These are phyloP conservation scores for Blepharisma japonicum DNA, from an alignment of 73 alveolate species.

Conservation along the genomic window DNA sequence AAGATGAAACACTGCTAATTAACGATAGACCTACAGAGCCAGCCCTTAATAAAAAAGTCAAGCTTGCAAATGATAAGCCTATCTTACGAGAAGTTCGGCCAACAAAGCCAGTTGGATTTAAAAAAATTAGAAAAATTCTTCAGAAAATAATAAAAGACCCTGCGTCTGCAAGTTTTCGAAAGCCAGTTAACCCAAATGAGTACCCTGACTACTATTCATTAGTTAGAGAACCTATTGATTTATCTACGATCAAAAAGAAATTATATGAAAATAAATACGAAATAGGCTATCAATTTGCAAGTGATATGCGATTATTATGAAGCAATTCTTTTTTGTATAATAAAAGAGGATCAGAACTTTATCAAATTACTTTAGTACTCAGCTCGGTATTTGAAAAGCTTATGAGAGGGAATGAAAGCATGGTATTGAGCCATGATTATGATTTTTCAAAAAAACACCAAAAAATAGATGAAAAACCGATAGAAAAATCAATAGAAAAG, in stretches of 20 bases:
- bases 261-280: constrained; percentile 20
- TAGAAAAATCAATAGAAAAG: constrained; percentile 14
- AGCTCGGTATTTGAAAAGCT: constrained; percentile 16
- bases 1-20: too few species aligned
- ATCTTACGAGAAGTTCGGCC: too few species aligned
- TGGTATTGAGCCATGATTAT: background rate
- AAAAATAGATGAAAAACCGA: background rate
- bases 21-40: too few species aligned
- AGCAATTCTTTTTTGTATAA: constrained; percentile 34
- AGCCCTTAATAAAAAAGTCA: too few species aligned
- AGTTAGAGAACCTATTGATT: constrained; percentile 76
- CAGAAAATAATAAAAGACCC: constrained; percentile 25
- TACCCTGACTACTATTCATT: constrained; percentile 79
- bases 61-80: too few species aligned
- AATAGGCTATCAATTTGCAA: constrained; percentile 31
- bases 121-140: background rate
- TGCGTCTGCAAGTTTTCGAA: constrained; percentile 33
- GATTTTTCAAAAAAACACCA: background rate
- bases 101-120: background rate
- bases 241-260: constrained; percentile 70
- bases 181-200: constrained; percentile 35
- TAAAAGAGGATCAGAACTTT: constrained; percentile 25
- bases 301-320: constrained; percentile 38
- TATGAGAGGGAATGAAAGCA: constrained; percentile 22
- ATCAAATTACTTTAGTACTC: constrained; percentile 28